A percentile compares a stretch with the other conserved stretches of the same genome.
phyloP scores from a whole-genome alignment of 1,284 basidiomycete species.

The Puccinia coronata region DNA sequence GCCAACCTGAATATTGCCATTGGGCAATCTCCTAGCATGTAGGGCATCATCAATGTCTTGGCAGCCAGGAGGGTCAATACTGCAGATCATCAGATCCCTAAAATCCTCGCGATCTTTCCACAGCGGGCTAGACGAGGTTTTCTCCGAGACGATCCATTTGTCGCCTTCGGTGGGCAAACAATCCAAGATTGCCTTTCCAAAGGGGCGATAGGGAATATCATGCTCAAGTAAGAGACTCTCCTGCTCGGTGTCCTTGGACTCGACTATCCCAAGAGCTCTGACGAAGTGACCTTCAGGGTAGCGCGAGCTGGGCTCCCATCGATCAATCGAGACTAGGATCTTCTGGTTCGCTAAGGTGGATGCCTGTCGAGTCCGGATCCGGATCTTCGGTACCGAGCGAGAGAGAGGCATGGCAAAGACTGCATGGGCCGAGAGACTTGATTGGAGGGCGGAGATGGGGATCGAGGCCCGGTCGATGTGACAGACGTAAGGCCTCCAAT shows the following conservation, averaged over 20 bases:
- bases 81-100: constrained; percentile 82
- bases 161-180: constrained; percentile 91
- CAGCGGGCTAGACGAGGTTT: constrained; percentile 61
- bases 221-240: constrained; percentile 92
- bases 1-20: constrained; percentile 95
- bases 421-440: constrained; percentile 82
- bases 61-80: constrained; percentile 94
- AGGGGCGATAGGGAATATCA: constrained; percentile 94
- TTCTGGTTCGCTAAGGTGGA: constrained; percentile 85
- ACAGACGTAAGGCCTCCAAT: constrained; percentile 71
- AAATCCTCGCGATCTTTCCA: constrained; percentile 91
- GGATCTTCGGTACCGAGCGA: constrained; percentile 85
- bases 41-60: constrained; percentile 99
- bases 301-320: constrained; percentile 80
- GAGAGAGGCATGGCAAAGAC: constrained; percentile 95
- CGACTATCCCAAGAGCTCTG: constrained; percentile 82
- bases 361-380: constrained; percentile 90
- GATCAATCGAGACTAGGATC: constrained; percentile 91
- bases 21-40: constrained; percentile 84
- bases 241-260: constrained; percentile 93
- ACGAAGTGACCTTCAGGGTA: constrained; percentile 99
- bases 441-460: constrained; percentile 70
- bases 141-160: constrained; percentile 85
- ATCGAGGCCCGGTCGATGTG: constrained; percentile 89
- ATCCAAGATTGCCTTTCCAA: constrained; percentile 87